These are phyloP conservation scores for Linum usitatissimum DNA, from an alignment of 345 rosid species.

Conservation along the genomic window DNA sequence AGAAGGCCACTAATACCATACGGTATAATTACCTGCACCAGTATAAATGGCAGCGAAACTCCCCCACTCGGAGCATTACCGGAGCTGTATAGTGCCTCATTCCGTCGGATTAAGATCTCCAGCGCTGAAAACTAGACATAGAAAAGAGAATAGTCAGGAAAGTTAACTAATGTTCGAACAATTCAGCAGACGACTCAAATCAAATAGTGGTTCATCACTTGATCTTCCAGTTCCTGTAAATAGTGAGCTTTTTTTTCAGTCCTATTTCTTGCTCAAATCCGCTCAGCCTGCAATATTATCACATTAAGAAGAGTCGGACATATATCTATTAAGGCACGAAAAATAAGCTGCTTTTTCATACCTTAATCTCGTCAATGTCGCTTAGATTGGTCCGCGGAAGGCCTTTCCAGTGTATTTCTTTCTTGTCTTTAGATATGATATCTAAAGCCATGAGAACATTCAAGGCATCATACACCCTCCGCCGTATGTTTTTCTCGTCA, in stretches of 20 bases:
- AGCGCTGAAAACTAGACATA: conserved; percentile 61
- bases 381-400: conserved; percentile 87
- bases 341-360: conserved; percentile 19
- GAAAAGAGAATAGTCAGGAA: conserved; percentile 14
- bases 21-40: conserved; percentile 65
- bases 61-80: conserved; percentile 80
- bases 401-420: conserved; percentile 98
- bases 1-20: too few relatives aligned
- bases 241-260: conserved; percentile 87
- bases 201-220: conserved; percentile 31
- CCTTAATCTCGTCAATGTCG: conserved; percentile 96
- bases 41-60: conserved; percentile 90
- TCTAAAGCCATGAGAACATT: conserved; percentile 99
- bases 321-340: conserved; percentile 11
- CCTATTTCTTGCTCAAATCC: conserved; percentile 57
- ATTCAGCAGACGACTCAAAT: not conserved
- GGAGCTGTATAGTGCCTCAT: conserved; percentile 66
- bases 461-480: conserved; percentile 97
- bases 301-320: conserved; percentile 12
- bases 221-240: conserved; percentile 86
- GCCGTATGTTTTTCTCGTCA: conserved; percentile 94
- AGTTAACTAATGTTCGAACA: not conserved
- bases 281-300: conserved; percentile 42
- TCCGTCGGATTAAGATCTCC: conserved; percentile 72
- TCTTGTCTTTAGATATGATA: conserved; percentile 93